Conservation (phyloP, 1,139 yeast species). For the Taphrina betulina region DNA sequence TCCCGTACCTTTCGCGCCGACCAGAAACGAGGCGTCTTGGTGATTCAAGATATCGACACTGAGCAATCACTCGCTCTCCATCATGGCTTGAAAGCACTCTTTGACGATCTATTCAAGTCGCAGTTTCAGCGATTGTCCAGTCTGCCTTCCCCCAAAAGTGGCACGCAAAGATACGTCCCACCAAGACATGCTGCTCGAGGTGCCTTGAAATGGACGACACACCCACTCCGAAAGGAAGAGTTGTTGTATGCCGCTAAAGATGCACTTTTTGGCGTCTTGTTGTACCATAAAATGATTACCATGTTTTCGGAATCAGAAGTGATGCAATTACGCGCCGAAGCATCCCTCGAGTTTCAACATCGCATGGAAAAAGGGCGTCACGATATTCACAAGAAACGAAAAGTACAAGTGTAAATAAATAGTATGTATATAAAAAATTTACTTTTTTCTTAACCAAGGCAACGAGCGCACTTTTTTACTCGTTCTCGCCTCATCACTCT, state of each 20-base stretch:
- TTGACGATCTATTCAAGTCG: not conserved
- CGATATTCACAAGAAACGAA: no score
- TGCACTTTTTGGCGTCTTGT: constrained; percentile 6
- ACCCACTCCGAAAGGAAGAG: not conserved
- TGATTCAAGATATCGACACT: not conserved
- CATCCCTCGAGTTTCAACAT: no score
- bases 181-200: not conserved
- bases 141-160: not conserved
- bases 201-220: constrained; percentile 1
- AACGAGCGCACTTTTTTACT: no score
- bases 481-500: no score
- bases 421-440: no score
- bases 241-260: constrained; percentile 18
- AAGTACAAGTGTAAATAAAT: no score
- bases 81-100: constrained; percentile 1
- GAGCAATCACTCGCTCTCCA: not conserved
- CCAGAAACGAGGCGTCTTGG: not conserved
- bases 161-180: not conserved
- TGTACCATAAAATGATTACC: not conserved
- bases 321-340: not conserved
- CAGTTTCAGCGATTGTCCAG: not conserved
- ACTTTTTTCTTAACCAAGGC: no score
- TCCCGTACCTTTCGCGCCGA: not conserved
- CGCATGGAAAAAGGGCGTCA: no score
- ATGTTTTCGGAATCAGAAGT: not conserved